Base-by-base conservation (phyloP, 2,329 filamentous ascomycete species). In the Phyllosticta citriasiana region DNA sequence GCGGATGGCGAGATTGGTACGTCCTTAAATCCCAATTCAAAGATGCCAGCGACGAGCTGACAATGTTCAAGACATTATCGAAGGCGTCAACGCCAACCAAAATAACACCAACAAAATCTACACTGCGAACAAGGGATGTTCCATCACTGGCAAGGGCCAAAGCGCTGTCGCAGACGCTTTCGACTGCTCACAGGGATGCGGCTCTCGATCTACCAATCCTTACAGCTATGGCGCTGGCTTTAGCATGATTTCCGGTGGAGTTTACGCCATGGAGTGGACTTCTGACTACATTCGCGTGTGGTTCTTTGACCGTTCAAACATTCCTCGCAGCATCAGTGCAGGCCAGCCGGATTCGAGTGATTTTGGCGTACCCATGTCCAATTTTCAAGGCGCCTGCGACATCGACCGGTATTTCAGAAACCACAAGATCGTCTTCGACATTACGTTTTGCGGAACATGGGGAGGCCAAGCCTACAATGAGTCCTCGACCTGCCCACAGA, bases 381-480 rank as follows among this genome's bases (percentile, higher is more conserved):
- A 88, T 63, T 88, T 88, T 69, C 86, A 70, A 64, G 73, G 71
- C 16, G 66, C 64, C 9, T 77, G 75, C 58, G 62, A 71, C 30
- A 72, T 76, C 59, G 67, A 75, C 65, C 53, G 64, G 22, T 67
- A 73, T 54, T 76, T 77, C 62, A 62, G 54, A 5, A 72, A 75
- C 61, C 72, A 75, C 65, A 69, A 69, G 56, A 70, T 76, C 53
- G 70, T 76, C 62, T 69, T 75, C 65, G 72, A 75, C 57, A 75
- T 69, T 25, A 74, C 73, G 53, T 75, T 77, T 57, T 77, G 75
- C 63, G 74, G 74, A 24, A 67, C 65, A 25, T 95, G 90, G 90
- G 90, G 89, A 3, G 89, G 89, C 16, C 70, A 76, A 30, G 82
- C 85, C 33, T 94, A 86, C 84, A 67, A 68, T 59, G 67, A 71